These are phyloP conservation scores for Pyricularia sp. DNA, from an alignment of 2,329 filamentous ascomycete species.

Conservation along the genomic window DNA sequence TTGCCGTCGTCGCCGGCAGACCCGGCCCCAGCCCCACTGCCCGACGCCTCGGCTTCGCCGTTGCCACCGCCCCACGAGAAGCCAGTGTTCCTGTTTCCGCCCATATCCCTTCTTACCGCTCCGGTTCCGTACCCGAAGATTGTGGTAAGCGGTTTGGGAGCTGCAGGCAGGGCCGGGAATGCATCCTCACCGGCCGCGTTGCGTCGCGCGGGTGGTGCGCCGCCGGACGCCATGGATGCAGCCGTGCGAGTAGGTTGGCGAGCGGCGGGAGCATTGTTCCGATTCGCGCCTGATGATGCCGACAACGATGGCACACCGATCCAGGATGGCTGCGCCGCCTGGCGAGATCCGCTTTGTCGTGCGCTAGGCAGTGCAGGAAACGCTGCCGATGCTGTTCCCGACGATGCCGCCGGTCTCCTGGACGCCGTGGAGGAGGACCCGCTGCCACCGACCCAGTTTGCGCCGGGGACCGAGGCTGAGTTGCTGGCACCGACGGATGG, in stretches of 20 bases:
- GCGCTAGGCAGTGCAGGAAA: conserved; percentile 34
- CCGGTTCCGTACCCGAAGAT: conserved; percentile 53
- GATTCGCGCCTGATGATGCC: background rate
- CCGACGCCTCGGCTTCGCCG: conserved; percentile 15
- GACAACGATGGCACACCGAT: conserved; percentile 9
- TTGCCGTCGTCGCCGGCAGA: conserved; percentile 18
- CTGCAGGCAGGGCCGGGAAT: conserved; percentile 76
- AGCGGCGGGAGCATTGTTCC: background rate
- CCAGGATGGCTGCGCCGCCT: conserved; percentile 12
- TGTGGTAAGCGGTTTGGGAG: conserved; percentile 57
- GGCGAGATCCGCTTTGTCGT: conserved; percentile 3
- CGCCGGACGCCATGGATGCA: background rate
- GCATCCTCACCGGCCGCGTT: conserved; percentile 40
- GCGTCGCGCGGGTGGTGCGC: conserved; percentile 3
- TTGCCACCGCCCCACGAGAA: conserved; percentile 40
- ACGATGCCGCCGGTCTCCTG: conserved; percentile 10
- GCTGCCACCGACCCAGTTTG: conserved; percentile 14
- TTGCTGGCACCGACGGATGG: conserved; percentile 12
- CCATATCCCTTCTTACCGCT: conserved; percentile 44
- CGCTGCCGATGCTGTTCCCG: conserved; percentile 20
- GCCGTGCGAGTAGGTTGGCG: background rate
- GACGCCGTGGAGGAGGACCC: conserved; percentile 14
- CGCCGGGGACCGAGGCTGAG: conserved; percentile 14
- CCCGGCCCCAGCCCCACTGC: conserved; percentile 9
- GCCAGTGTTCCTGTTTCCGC: conserved; percentile 32